These are phyloP conservation scores for Warburgia ugandensis DNA, from an alignment of 164 flowering plant genomes.

Conservation along the genomic window DNA sequence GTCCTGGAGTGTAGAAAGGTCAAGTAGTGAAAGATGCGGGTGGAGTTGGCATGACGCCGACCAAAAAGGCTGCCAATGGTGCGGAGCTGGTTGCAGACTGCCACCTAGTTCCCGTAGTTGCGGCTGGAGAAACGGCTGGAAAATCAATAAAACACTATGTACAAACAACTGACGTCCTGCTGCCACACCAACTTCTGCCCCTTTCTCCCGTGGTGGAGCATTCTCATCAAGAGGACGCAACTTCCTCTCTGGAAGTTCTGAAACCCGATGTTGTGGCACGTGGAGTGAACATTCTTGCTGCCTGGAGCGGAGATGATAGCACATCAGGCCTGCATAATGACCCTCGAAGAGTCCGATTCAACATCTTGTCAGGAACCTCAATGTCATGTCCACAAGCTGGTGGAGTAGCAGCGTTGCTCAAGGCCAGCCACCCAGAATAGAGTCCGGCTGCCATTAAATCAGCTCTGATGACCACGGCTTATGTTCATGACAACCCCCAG, in stretches of 20 bases:
- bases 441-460: slow-evolving; percentile 75
- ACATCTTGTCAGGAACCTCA: slow-evolving; percentile 82
- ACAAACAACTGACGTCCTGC: slow-evolving; percentile 36
- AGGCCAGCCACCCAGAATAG: slow-evolving; percentile 74
- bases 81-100: slow-evolving; percentile 83
- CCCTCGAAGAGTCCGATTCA: slow-evolving; percentile 46
- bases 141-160: slow-evolving; percentile 49
- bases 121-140: slow-evolving; percentile 48
- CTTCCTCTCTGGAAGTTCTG: slow-evolving; percentile 43
- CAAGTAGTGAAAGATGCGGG: slow-evolving; percentile 65
- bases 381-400: slow-evolving; percentile 88
- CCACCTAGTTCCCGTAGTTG: slow-evolving; percentile 54
- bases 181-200: slow-evolving; percentile 44
- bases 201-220: slow-evolving; percentile 70
- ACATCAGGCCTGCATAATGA: slow-evolving; percentile 54
- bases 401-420: slow-evolving; percentile 67
- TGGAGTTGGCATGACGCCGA: slow-evolving; percentile 77
- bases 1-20: slow-evolving; percentile 56
- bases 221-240: slow-evolving; percentile 86
- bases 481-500: slow-evolving; percentile 45
- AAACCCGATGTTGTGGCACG: slow-evolving; percentile 88
- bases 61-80: slow-evolving; percentile 54
- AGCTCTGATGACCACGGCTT: slow-evolving; percentile 84
- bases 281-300: slow-evolving; percentile 81
- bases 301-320: slow-evolving; percentile 57